Conservation (phyloP, 169 alveolate species). For the Cryptosporidium parvum region DNA sequence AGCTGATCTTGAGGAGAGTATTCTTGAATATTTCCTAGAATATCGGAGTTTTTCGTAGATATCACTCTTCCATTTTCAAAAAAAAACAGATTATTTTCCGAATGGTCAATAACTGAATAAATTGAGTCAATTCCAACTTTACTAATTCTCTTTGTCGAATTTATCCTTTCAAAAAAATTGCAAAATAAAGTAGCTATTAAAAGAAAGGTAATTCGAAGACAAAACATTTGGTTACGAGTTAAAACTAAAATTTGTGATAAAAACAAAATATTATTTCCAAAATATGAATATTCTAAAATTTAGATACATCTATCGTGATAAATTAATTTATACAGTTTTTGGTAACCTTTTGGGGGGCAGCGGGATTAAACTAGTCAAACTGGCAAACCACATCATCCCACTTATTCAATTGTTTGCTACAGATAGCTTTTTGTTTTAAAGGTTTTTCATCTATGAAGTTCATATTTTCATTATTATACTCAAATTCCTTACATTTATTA, state of each 20-base stretch:
- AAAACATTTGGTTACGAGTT: background rate
- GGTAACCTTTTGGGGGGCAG: constrained; percentile 38
- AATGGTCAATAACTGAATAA: constrained; percentile 32
- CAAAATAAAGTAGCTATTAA: background rate
- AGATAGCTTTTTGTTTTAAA: background rate
- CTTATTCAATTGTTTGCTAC: constrained; percentile 1
- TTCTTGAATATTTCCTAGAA: constrained; percentile 24
- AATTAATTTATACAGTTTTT: background rate
- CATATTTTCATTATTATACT: background rate
- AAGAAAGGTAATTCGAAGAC: background rate
- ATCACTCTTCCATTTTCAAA: constrained; percentile 59
- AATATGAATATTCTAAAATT: background rate
- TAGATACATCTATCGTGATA: constrained; percentile 3
- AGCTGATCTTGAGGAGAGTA: constrained; percentile 28
- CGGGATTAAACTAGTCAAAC: constrained; percentile 60
- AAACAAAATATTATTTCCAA: background rate
- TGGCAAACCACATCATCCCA: constrained; percentile 59
- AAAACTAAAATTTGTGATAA: background rate
- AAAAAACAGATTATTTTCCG: background rate
- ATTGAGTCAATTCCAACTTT: constrained; percentile 40
- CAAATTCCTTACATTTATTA: constrained; percentile 24
- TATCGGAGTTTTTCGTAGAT: background rate
- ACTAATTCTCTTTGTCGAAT: background rate
- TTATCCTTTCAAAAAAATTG: background rate
- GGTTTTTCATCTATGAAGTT: background rate